A percentile compares a stretch with the other conserved stretches of the same genome.
Conservation (phyloP, 805 yeast species). For the Barnettozyma wickerhamii region DNA sequence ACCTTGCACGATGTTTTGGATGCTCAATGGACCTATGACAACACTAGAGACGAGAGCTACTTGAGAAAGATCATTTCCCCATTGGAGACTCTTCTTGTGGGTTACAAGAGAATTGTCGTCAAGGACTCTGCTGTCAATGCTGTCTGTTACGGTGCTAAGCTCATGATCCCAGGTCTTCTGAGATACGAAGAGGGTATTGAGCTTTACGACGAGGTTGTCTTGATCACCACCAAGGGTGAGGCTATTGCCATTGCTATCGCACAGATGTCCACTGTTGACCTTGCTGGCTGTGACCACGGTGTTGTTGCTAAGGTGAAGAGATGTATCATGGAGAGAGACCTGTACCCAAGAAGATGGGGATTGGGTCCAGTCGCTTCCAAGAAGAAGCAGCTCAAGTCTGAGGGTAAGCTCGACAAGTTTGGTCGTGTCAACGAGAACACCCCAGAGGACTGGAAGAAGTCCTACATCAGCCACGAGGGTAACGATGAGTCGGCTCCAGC, state of each 20-base stretch:
- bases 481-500: conserved; percentile 47
- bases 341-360: conserved; percentile 99
- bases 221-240: conserved; percentile 98
- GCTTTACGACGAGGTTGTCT: conserved; percentile 94
- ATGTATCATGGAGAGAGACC: conserved; percentile 99
- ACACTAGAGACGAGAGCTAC: conserved; percentile 94
- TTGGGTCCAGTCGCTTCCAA: conserved; percentile 97
- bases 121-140: conserved; percentile 95
- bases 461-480: conserved; percentile 68
- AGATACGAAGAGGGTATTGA: conserved; percentile 98
- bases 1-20: conserved; percentile 96
- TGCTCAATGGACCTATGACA: conserved; percentile 97
- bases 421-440: conserved; percentile 94
- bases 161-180: conserved; percentile 97
- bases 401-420: conserved; percentile 93
- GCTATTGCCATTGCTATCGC: conserved; percentile 98
- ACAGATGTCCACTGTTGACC: conserved; percentile 97
- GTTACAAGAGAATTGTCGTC: conserved; percentile 95
- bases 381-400: conserved; percentile 97
- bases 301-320: conserved; percentile 98
- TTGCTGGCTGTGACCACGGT: conserved; percentile 96
- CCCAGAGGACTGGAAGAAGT: conserved; percentile 87
- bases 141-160: conserved; percentile 97
- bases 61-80: conserved; percentile 93
- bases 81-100: conserved; percentile 85